phyloP scores from a whole-genome alignment of 2,329 filamentous ascomycete genomes.

The Calonectria hawksworthii region DNA sequence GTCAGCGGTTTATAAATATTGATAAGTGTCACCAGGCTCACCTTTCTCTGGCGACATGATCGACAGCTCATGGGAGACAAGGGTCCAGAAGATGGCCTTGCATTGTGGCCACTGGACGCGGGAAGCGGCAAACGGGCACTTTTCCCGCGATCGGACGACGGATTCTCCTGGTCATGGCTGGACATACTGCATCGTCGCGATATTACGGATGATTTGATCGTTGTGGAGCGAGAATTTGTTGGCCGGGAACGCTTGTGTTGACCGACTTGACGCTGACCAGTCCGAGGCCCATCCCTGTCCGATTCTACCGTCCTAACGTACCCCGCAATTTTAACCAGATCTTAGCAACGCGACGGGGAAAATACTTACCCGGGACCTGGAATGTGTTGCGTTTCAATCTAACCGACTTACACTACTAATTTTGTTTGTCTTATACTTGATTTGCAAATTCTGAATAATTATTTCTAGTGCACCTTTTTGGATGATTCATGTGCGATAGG shows the following conservation, averaged over 20 bases:
- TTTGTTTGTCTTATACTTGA: not conserved
- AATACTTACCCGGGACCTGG: not conserved
- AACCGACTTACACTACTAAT: not conserved
- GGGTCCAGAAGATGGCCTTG: not conserved
- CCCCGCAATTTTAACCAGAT: not conserved
- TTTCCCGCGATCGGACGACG: not conserved
- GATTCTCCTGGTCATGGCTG: slow-evolving; percentile 12
- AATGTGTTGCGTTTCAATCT: not conserved
- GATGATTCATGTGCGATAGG: too few species aligned
- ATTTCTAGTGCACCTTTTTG: too few species aligned
- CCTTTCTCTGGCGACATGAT: slow-evolving; percentile 30
- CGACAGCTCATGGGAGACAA: slow-evolving; percentile 29
- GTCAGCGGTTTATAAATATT: not conserved
- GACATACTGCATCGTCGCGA: slow-evolving; percentile 22
- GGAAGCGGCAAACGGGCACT: slow-evolving; percentile 12
- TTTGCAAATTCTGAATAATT: not conserved
- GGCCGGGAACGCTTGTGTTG: not conserved
- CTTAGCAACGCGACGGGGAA: not conserved
- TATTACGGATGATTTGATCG: not conserved
- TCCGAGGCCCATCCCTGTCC: not conserved
- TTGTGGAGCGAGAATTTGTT: not conserved
- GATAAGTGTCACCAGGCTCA: not conserved
- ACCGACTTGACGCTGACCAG: not conserved
- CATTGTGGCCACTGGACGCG: not conserved
- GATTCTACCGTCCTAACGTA: not conserved